These are phyloP conservation scores for Athelia psychrophila DNA, from an alignment of 1,284 basidiomycete species.

Conservation along the genomic window DNA sequence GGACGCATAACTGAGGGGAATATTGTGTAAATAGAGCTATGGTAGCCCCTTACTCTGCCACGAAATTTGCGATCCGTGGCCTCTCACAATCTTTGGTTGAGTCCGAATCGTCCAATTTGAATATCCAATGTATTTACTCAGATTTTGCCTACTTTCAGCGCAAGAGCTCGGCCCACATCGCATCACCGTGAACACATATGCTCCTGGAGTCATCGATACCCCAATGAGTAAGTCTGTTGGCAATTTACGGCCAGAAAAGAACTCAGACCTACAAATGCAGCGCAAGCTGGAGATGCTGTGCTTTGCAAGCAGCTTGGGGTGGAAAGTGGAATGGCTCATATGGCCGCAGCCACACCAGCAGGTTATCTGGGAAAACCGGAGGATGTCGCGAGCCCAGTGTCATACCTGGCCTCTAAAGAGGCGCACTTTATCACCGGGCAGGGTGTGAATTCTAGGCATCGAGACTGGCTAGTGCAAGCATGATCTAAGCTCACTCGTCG, in stretches of 20 bases:
- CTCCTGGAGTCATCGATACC: slow-evolving; percentile 15
- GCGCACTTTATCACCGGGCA: slow-evolving; percentile 13
- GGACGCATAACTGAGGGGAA: background rate
- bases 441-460: background rate
- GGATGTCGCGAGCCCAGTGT: slow-evolving; percentile 18
- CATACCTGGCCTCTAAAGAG: slow-evolving; percentile 14
- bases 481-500: too few relatives aligned
- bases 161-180: slow-evolving; percentile 11
- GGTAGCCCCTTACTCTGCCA: slow-evolving; percentile 6
- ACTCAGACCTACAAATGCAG: background rate
- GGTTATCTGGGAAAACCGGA: slow-evolving; percentile 11
- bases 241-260: too few relatives aligned
- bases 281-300: background rate
- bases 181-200: slow-evolving; percentile 20
- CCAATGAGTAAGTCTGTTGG: slow-evolving; percentile 10
- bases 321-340: background rate
- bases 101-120: slow-evolving; percentile 3
- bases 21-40: background rate
- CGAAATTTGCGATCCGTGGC: slow-evolving; percentile 7
- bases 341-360: slow-evolving; percentile 2
- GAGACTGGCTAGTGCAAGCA: too few relatives aligned
- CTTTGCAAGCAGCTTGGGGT: background rate
- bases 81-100: background rate
- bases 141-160: slow-evolving; percentile 7
- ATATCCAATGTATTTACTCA: slow-evolving; percentile 9